These are phyloP conservation scores for Irpex sp. DNA, from an alignment of 1,284 basidiomycete species.

Conservation along the genomic window DNA sequence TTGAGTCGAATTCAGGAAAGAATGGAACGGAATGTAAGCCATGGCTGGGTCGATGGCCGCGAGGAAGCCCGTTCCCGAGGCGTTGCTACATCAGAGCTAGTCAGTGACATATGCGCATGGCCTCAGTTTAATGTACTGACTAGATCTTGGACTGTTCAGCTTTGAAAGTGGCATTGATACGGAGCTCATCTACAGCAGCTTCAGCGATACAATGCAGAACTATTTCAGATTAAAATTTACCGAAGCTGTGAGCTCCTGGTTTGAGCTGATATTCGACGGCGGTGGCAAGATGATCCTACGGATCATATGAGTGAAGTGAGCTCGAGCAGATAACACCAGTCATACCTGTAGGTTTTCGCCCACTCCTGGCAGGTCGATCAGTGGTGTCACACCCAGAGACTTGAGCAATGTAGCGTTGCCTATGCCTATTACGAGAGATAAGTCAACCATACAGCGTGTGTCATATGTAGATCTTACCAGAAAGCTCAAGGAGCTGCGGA, in stretches of 20 bases:
- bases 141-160: constrained; percentile 3
- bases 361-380: constrained; percentile 5
- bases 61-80: constrained; percentile 5
- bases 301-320: neutral
- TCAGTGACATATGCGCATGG: too few relatives aligned
- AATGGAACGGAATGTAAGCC: constrained; percentile 6
- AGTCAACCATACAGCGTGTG: neutral
- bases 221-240: neutral
- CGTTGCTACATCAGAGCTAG: neutral
- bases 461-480: constrained; percentile 12
- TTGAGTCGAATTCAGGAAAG: neutral
- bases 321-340: neutral
- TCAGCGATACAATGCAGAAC: too few relatives aligned
- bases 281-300: neutral
- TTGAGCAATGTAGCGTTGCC: constrained; percentile 17
- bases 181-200: constrained; percentile 4
- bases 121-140: neutral
- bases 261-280: constrained; percentile 13
- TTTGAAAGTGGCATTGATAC: constrained; percentile 9
- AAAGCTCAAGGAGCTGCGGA: constrained; percentile 25
- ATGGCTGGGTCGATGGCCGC: constrained; percentile 5
- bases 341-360: constrained; percentile 9
- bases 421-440: constrained; percentile 11
- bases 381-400: constrained; percentile 13
- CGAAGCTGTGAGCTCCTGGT: constrained; percentile 10